phyloP scores from a whole-genome alignment of 208 protist species.

The Angomonas desouzai region DNA sequence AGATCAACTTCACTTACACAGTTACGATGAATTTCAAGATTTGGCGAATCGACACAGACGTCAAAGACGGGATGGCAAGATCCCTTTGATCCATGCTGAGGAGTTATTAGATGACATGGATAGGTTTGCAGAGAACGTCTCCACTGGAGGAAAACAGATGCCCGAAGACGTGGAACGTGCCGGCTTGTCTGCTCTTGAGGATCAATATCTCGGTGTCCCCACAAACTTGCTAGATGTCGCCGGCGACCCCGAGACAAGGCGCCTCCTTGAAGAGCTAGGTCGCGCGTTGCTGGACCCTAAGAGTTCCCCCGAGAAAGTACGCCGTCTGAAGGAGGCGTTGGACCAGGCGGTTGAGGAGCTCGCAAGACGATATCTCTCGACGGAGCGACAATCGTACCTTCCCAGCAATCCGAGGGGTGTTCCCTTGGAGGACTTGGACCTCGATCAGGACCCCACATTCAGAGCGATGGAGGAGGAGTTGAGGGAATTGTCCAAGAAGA shows the following conservation, averaged over 20 bases:
- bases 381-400: slow-evolving; percentile 23
- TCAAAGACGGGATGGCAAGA: slow-evolving; percentile 15
- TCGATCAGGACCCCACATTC: slow-evolving; percentile 37
- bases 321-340: background rate
- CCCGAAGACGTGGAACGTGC: slow-evolving; percentile 10
- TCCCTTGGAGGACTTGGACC: slow-evolving; percentile 26
- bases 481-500: slow-evolving; percentile 11
- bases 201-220: background rate
- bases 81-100: slow-evolving; percentile 14
- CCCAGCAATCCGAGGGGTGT: slow-evolving; percentile 31
- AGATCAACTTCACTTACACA: slow-evolving; percentile 21
- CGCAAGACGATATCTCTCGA: slow-evolving; percentile 21
- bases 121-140: slow-evolving; percentile 30
- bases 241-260: background rate
- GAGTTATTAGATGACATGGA: slow-evolving; percentile 27
- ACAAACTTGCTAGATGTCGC: background rate
- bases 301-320: background rate
- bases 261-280: background rate
- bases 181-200: background rate
- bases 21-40: slow-evolving; percentile 21
- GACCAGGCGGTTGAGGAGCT: slow-evolving; percentile 24
- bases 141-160: slow-evolving; percentile 13
- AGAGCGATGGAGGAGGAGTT: slow-evolving; percentile 18
- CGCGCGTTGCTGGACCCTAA: background rate
- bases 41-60: slow-evolving; percentile 23